phyloP scores from a whole-genome alignment of 2,329 filamentous ascomycete genomes.

The Podosphaera fusca region DNA sequence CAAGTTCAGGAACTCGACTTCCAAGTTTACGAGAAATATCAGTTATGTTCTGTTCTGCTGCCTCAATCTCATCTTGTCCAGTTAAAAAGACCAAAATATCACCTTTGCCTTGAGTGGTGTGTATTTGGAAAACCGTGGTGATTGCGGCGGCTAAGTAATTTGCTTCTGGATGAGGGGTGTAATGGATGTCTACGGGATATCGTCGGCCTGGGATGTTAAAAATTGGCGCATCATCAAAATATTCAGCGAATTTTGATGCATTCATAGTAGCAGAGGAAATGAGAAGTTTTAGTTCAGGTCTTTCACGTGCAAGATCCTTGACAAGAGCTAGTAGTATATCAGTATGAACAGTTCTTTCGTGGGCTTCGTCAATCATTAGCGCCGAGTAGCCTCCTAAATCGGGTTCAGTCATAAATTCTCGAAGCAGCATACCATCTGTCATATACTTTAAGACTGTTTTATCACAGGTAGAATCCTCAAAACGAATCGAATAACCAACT shows the following conservation, averaged over 20 bases:
- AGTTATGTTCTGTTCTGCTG: slow-evolving; percentile 59
- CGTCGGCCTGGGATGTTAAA: slow-evolving; percentile 82
- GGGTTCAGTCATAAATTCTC: slow-evolving; percentile 76
- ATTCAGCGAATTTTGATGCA: slow-evolving; percentile 72
- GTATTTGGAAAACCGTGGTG: slow-evolving; percentile 86
- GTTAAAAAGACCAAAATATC: slow-evolving; percentile 91
- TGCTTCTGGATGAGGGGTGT: slow-evolving; percentile 72
- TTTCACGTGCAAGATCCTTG: slow-evolving; percentile 64
- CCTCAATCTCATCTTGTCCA: slow-evolving; percentile 88
- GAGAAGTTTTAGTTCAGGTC: slow-evolving; percentile 69
- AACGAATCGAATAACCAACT: slow-evolving; percentile 85
- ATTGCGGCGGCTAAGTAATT: slow-evolving; percentile 84
- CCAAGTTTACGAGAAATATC: slow-evolving; percentile 77
- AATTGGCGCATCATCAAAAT: slow-evolving; percentile 81
- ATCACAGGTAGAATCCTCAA: slow-evolving; percentile 77
- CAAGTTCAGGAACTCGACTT: slow-evolving; percentile 59
- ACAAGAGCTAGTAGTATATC: slow-evolving; percentile 75
- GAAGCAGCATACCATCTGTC: slow-evolving; percentile 87
- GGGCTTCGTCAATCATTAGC: slow-evolving; percentile 92
- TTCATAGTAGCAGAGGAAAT: slow-evolving; percentile 93
- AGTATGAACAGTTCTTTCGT: slow-evolving; percentile 78
- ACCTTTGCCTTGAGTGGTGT: slow-evolving; percentile 61
- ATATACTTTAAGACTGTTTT: slow-evolving; percentile 89
- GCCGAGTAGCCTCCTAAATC: slow-evolving; percentile 63
- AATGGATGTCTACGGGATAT: slow-evolving; percentile 80